Conservation (phyloP, 768 basidiomycete species). For the Phaeotremella skinneri region DNA sequence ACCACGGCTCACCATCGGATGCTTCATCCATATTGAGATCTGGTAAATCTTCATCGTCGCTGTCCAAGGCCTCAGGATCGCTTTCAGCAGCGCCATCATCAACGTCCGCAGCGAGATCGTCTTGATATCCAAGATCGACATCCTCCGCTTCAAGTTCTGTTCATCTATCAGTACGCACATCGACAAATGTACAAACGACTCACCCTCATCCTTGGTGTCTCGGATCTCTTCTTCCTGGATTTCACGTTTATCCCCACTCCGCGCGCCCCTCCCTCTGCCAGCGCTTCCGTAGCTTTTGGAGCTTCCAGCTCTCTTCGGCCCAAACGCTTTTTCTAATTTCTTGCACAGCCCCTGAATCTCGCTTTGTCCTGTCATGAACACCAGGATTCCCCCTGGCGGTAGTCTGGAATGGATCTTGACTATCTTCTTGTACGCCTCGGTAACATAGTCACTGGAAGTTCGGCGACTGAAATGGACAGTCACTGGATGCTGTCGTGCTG, state of each 20-base stretch:
- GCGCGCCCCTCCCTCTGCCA: slow-evolving; percentile 8
- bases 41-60: slow-evolving; percentile 63
- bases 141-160: slow-evolving; percentile 54
- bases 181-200: not conserved
- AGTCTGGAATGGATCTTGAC: slow-evolving; percentile 87
- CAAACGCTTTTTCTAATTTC: slow-evolving; percentile 74
- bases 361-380: slow-evolving; percentile 94
- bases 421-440: slow-evolving; percentile 84
- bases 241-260: slow-evolving; percentile 13
- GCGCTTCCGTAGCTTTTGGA: not conserved
- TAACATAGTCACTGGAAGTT: slow-evolving; percentile 82
- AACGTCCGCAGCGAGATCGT: slow-evolving; percentile 54
- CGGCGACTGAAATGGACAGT: slow-evolving; percentile 88
- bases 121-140: slow-evolving; percentile 56
- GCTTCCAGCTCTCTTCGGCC: slow-evolving; percentile 59
- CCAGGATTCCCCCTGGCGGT: slow-evolving; percentile 86
- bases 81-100: slow-evolving; percentile 63
- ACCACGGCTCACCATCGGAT: slow-evolving; percentile 14
- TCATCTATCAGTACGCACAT: slow-evolving; percentile 19
- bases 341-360: slow-evolving; percentile 85
- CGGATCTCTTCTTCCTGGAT: slow-evolving; percentile 75
- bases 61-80: slow-evolving; percentile 63
- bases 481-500: slow-evolving; percentile 90
- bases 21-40: slow-evolving; percentile 53
- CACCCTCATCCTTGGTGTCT: slow-evolving; percentile 60